A percentile compares a stretch with the other conserved stretches of the same genome.
Conservation (phyloP, 1,284 basidiomycete species). For the Cutaneotrichosporon sp. region DNA sequence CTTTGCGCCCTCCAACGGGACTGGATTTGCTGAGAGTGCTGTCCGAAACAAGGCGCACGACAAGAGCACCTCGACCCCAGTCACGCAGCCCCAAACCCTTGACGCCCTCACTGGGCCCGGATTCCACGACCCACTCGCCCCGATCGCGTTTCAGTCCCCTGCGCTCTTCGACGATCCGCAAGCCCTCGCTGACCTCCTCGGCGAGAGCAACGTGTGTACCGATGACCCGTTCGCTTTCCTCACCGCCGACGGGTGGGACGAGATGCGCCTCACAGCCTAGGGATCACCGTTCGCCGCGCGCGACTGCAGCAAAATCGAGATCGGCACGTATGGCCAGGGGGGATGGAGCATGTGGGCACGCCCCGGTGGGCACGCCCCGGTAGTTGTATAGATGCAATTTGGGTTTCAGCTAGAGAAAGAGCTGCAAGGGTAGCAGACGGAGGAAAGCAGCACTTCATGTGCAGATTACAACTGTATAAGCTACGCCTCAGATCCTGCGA, state of each 20-base stretch:
- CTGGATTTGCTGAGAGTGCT: slow-evolving; percentile 4
- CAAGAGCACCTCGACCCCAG: not conserved
- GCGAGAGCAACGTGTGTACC: slow-evolving; percentile 27
- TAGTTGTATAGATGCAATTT: too few relatives aligned
- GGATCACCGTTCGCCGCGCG: not conserved
- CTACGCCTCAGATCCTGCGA: not conserved
- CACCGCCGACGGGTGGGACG: slow-evolving; percentile 24
- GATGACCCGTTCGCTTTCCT: slow-evolving; percentile 35
- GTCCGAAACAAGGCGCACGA: slow-evolving; percentile 5
- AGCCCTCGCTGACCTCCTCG: slow-evolving; percentile 27
- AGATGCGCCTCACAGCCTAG: slow-evolving; percentile 10
- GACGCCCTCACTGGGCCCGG: not conserved
- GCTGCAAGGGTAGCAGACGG: not conserved
- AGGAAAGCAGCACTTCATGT: not conserved
- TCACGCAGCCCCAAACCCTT: not conserved
- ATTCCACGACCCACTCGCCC: not conserved
- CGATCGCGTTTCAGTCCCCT: slow-evolving; percentile 15
- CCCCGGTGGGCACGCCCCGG: too few relatives aligned
- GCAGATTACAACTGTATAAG: not conserved
- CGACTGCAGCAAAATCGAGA: too few relatives aligned
- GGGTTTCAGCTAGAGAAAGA: too few relatives aligned
- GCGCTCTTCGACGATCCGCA: slow-evolving; percentile 26
- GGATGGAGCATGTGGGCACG: too few relatives aligned
- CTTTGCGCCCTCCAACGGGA: not conserved
- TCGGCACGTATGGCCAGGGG: too few relatives aligned